These are phyloP conservation scores for Colletotrichum acutatum DNA, from an alignment of 2,329 filamentous ascomycete species.

Conservation along the genomic window DNA sequence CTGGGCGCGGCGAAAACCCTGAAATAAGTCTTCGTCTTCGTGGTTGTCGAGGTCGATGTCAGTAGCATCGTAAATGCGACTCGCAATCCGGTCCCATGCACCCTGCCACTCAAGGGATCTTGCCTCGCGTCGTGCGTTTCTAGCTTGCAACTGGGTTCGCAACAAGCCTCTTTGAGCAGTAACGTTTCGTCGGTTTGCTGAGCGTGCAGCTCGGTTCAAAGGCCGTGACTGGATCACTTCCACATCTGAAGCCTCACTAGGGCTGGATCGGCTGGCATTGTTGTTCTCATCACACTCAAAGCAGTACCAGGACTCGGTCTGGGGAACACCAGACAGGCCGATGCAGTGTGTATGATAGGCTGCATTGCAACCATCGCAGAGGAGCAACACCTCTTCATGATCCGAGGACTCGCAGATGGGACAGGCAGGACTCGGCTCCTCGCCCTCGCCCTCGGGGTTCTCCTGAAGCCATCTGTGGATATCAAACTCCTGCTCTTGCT, in stretches of 20 bases:
- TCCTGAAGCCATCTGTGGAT: constrained; percentile 79
- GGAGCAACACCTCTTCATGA: constrained; percentile 84
- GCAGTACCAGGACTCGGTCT: constrained; percentile 85
- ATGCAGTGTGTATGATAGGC: constrained; percentile 94
- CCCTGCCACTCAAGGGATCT: constrained; percentile 90
- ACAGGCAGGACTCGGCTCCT: constrained; percentile 85
- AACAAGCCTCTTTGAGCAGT: constrained; percentile 51
- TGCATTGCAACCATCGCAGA: constrained; percentile 92
- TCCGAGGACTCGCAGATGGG: constrained; percentile 85
- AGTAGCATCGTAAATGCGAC: constrained; percentile 72
- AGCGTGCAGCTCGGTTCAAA: constrained; percentile 17
- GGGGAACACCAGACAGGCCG: constrained; percentile 80
- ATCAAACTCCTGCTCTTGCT: constrained; percentile 91
- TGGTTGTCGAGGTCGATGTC: constrained; percentile 87
- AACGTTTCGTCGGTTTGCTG: constrained; percentile 15
- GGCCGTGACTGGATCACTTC: constrained; percentile 12
- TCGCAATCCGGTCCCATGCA: constrained; percentile 77
- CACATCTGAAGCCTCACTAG: constrained; percentile 16
- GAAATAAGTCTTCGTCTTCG: constrained; percentile 75
- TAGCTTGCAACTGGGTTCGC: constrained; percentile 68
- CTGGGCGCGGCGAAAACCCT: constrained; percentile 64
- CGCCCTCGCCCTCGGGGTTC: constrained; percentile 73
- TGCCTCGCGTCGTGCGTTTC: constrained; percentile 67
- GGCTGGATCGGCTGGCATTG: constrained; percentile 41
- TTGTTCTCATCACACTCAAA: constrained; percentile 77